These are phyloP conservation scores for Stellera chamaejasme DNA, from an alignment of 345 rosid species.

Conservation along the genomic window DNA sequence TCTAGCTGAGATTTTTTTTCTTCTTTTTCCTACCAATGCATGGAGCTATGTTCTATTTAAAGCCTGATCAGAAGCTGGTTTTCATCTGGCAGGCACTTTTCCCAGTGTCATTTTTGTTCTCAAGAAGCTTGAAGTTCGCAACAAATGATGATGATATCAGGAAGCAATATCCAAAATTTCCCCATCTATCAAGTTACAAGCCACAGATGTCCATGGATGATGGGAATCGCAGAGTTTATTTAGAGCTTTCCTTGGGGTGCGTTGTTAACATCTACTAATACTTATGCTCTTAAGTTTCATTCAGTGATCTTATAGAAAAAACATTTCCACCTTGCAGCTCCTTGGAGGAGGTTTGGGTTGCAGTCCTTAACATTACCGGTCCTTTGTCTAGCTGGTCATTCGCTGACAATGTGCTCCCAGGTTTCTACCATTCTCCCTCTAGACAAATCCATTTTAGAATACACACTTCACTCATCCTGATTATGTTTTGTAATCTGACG, in stretches of 20 bases:
- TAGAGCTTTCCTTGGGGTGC: conserved; percentile 90
- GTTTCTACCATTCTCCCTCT: conserved; percentile 19
- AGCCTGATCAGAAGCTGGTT: too few relatives aligned
- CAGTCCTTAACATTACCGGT: conserved; percentile 85
- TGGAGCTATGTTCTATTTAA: too few relatives aligned
- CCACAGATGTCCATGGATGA: conserved; percentile 24
- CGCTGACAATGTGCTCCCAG: conserved; percentile 69
- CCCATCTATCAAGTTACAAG: conserved; percentile 42
- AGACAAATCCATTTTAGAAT: neutral
- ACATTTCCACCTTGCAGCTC: conserved; percentile 39
- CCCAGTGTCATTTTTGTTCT: conserved; percentile 61
- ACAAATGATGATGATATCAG: conserved; percentile 45
- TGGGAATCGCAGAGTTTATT: conserved; percentile 69
- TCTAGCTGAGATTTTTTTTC: too few relatives aligned
- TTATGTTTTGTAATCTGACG: conserved; percentile 3
- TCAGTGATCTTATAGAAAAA: neutral
- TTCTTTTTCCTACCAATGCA: too few relatives aligned
- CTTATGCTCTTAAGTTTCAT: neutral
- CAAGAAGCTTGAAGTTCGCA: conserved; percentile 71
- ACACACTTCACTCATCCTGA: neutral
- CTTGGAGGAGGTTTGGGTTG: conserved; percentile 84
- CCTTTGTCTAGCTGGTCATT: conserved; percentile 94
- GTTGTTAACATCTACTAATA: conserved; percentile 14
- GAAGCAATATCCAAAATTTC: conserved; percentile 44
- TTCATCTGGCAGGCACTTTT: conserved; percentile 47